Evolutionary conservation across 495 filamentous ascomycete genomes (phyloP).

Genomic region (Penicillium cataractarum): DNA sequence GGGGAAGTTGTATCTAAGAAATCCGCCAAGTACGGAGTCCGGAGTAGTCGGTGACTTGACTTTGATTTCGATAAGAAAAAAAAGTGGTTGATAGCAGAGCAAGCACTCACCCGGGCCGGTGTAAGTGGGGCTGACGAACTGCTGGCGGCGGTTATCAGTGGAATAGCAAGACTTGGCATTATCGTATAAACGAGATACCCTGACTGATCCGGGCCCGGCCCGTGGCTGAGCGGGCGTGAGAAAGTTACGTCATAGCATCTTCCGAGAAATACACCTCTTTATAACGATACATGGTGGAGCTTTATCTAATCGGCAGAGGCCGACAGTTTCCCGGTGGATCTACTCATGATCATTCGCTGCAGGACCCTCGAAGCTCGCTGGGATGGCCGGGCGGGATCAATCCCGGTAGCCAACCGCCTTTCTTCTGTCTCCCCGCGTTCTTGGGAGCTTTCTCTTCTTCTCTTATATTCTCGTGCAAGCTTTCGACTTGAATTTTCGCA

Average conservation of each 20-base stretch:
- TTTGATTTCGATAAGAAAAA: not conserved
- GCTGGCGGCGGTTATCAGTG: not conserved
- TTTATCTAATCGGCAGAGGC: not conserved
- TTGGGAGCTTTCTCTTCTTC: not conserved
- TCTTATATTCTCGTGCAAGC: slow-evolving; percentile 8
- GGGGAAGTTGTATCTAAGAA: not conserved
- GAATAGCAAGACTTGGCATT: not conserved
- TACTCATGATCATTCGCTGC: not conserved
- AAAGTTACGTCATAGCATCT: not conserved
- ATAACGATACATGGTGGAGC: not conserved
- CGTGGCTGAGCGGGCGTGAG: not conserved
- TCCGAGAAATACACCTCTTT: not conserved
- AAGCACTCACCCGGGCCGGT: slow-evolving; percentile 30
- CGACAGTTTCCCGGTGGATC: slow-evolving; percentile 4
- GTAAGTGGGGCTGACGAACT: not conserved
- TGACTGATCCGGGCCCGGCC: not conserved
- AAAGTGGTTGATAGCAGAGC: slow-evolving; percentile 42
- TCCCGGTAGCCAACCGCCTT: slow-evolving; percentile 14
- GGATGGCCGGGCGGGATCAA: slow-evolving; percentile 9
- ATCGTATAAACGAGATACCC: not conserved
- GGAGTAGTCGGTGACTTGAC: not conserved
- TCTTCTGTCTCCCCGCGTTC: slow-evolving; percentile 19
- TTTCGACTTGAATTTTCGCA: slow-evolving; percentile 4
- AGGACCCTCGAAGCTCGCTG: slow-evolving; percentile 2
- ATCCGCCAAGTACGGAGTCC: not conserved